Percentiles rank a stretch among this genome's conserved stretches.
Evolutionary conservation across 2,329 filamentous ascomycete species (phyloP).

Genomic region (Trichoderma sp.): DNA sequence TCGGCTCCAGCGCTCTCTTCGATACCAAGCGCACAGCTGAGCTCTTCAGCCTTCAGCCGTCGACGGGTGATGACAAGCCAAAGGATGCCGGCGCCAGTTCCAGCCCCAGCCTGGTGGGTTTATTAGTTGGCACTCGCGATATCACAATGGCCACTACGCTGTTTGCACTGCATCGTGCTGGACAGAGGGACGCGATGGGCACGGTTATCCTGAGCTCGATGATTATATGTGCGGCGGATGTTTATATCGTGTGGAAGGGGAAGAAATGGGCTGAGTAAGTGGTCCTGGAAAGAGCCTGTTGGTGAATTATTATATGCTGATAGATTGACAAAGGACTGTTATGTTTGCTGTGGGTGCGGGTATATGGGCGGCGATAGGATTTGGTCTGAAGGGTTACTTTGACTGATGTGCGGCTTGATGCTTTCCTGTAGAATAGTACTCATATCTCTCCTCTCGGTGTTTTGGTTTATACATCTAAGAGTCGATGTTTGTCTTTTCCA

Average conservation of each 20-base stretch:
- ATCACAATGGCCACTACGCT: slow-evolving; percentile 19
- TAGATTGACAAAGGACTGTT: neutral
- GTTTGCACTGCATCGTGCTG: slow-evolving; percentile 12
- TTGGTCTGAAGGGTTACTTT: slow-evolving; percentile 17
- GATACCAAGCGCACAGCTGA: slow-evolving; percentile 18
- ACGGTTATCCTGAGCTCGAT: slow-evolving; percentile 23
- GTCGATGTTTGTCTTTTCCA: neutral
- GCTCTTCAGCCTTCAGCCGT: slow-evolving; percentile 20
- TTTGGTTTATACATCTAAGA: neutral
- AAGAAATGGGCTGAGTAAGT: slow-evolving; percentile 21
- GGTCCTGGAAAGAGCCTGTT: neutral
- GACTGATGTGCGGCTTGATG: neutral
- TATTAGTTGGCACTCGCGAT: slow-evolving; percentile 21
- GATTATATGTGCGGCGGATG: slow-evolving; percentile 21
- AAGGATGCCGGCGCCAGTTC: neutral
- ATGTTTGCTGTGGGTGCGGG: slow-evolving; percentile 1
- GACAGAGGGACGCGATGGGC: slow-evolving; percentile 21
- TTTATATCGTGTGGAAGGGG: slow-evolving; percentile 21
- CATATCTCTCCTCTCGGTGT: neutral
- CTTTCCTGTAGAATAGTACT: neutral
- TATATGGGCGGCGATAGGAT: slow-evolving; percentile 18
- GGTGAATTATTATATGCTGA: neutral
- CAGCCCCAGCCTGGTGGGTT: neutral
- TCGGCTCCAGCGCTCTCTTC: slow-evolving; percentile 20
- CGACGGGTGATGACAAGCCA: neutral